These are phyloP conservation scores for Stephania yunnanensis DNA, from an alignment of 164 flowering plant genomes.

Conservation along the genomic window DNA sequence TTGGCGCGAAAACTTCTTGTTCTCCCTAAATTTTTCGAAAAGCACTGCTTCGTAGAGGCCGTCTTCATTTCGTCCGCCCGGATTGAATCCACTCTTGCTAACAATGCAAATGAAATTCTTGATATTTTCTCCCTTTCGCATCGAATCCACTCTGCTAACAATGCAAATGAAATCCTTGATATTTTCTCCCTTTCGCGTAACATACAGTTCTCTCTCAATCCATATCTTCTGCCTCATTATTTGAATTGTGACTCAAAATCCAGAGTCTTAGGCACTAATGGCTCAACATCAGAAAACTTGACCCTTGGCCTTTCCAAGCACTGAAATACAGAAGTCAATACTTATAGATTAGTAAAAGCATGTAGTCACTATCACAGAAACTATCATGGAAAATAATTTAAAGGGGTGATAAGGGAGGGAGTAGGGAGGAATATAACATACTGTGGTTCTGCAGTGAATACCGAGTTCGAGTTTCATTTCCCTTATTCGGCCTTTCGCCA, in stretches of 20 bases:
- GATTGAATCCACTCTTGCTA: not conserved
- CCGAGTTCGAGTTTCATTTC: conserved; percentile 41
- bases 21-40: not conserved
- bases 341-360: not conserved
- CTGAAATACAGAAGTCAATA: conserved; percentile 15
- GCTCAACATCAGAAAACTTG: conserved; percentile 27
- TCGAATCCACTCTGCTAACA: not conserved
- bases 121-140: too few species aligned
- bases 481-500: conserved; percentile 31
- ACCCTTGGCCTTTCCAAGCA: conserved; percentile 35
- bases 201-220: not conserved
- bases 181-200: too few species aligned
- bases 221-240: not conserved
- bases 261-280: not conserved
- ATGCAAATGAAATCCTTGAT: not conserved
- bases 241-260: not conserved
- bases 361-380: not conserved
- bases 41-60: not conserved
- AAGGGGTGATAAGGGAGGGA: not conserved
- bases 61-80: not conserved
- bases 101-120: not conserved
- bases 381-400: not conserved
- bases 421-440: conserved; percentile 13
- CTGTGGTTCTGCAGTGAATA: conserved; percentile 41
- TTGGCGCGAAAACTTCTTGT: too few species aligned